Percentiles rank a stretch among this genome's conserved stretches.
phyloP scores from a whole-genome alignment of 495 filamentous ascomycete genomes.

The Glarea lozoyensis region DNA sequence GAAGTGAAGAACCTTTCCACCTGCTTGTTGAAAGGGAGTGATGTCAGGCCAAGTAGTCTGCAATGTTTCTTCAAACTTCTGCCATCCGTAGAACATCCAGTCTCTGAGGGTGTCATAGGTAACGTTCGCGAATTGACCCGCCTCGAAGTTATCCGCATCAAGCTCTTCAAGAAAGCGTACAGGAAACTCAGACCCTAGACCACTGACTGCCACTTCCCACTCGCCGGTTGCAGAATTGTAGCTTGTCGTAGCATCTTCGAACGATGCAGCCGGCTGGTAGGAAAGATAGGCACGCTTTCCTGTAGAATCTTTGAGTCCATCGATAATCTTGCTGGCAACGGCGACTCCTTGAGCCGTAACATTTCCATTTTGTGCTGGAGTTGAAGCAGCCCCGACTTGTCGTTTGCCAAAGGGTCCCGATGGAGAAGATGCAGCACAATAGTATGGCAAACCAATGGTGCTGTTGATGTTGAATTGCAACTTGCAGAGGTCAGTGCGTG shows the following conservation, averaged over 20 bases:
- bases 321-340: conserved; percentile 30
- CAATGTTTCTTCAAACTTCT: conserved; percentile 30
- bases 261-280: conserved; percentile 31
- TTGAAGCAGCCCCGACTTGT: conserved; percentile 9
- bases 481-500: conserved; percentile 42
- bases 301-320: conserved; percentile 35
- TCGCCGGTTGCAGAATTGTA: conserved; percentile 31
- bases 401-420: conserved; percentile 9
- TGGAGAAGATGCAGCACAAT: conserved; percentile 37
- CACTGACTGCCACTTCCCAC: conserved; percentile 28
- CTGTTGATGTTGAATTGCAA: conserved; percentile 34
- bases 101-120: conserved; percentile 39
- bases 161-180: conserved; percentile 28
- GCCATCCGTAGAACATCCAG: conserved; percentile 35
- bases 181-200: conserved; percentile 32
- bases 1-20: conserved; percentile 42
- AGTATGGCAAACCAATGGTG: conserved; percentile 38
- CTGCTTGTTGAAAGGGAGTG: conserved; percentile 28
- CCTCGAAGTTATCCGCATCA: conserved; percentile 23
- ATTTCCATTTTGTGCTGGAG: conserved; percentile 36
- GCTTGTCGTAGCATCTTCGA: conserved; percentile 32
- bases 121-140: conserved; percentile 29
- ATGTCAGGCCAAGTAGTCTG: conserved; percentile 41
- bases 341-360: conserved; percentile 30
- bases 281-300: conserved; percentile 37